Evolutionary conservation across 768 basidiomycete species (phyloP).

Genomic region (Boletus bicolor): DNA sequence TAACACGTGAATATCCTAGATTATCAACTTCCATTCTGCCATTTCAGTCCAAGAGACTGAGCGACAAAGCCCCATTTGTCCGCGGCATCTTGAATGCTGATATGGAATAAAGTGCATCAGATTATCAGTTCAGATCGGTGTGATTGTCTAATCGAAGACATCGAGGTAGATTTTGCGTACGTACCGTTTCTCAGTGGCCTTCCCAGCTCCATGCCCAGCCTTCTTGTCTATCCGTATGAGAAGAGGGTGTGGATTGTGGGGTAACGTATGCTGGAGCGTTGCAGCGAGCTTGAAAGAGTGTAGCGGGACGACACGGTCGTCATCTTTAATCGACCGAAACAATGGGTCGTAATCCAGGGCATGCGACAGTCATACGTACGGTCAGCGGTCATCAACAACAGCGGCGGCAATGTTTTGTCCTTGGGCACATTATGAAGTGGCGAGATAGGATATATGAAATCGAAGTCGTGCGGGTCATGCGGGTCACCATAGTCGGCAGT

Average conservation of each 20-base stretch:
- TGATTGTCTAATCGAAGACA: not conserved
- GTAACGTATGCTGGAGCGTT: constrained; percentile 62
- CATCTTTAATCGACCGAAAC: constrained; percentile 44
- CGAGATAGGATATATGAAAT: constrained; percentile 78
- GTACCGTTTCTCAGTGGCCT: constrained; percentile 67
- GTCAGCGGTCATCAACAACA: constrained; percentile 78
- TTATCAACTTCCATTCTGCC: constrained; percentile 24
- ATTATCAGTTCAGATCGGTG: constrained; percentile 7
- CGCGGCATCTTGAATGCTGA: constrained; percentile 69
- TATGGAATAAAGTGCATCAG: constrained; percentile 8
- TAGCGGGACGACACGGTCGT: constrained; percentile 83
- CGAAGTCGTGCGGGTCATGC: constrained; percentile 72
- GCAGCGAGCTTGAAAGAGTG: constrained; percentile 85
- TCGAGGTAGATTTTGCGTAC: not conserved
- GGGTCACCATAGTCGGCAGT: constrained; percentile 77
- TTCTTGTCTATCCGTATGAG: constrained; percentile 77
- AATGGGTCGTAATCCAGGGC: constrained; percentile 1
- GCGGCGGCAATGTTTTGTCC: constrained; percentile 59
- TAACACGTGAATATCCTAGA: not conserved
- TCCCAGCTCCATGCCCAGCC: constrained; percentile 78
- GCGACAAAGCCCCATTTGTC: constrained; percentile 79
- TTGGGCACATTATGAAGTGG: constrained; percentile 77
- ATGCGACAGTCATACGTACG: constrained; percentile 45
- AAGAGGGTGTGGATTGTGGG: constrained; percentile 69
- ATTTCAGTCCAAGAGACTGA: constrained; percentile 55